These are phyloP conservation scores for Gossypium turneri DNA, from an alignment of 345 rosid genomes.

Conservation along the genomic window DNA sequence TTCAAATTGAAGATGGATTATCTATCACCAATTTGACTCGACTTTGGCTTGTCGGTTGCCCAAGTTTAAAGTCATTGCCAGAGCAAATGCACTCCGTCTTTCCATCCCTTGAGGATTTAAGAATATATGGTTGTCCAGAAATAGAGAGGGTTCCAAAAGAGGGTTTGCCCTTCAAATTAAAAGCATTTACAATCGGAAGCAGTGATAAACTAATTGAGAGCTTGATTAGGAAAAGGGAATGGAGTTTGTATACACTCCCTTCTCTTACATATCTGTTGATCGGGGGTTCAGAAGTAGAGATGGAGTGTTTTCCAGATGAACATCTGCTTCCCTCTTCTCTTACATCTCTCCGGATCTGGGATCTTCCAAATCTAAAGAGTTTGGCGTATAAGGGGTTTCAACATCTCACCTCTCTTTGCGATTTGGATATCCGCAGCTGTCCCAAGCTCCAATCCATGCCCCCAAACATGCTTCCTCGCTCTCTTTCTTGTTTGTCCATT, in stretches of 20 bases:
- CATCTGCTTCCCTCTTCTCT: constrained; percentile 2
- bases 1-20: not conserved
- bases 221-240: not conserved
- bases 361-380: not conserved
- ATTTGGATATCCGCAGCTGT: not conserved
- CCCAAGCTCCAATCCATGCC: not conserved
- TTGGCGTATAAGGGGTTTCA: not conserved
- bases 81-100: not conserved
- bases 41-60: accelerated
- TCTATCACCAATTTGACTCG: not conserved
- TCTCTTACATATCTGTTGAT: constrained; percentile 7
- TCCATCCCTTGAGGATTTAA: not conserved
- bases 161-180: constrained; percentile 8
- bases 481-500: not conserved
- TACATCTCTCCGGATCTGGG: accelerated
- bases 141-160: not conserved
- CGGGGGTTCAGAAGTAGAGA: no score
- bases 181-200: accelerated
- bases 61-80: not conserved
- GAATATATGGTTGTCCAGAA: not conserved
- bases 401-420: not conserved
- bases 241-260: not conserved
- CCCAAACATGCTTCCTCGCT: not conserved
- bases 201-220: not conserved
- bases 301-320: no score